Evolutionary conservation across 192 early-diverging fungal genomes (phyloP).

Genomic region (Kickxella alabastrina): DNA sequence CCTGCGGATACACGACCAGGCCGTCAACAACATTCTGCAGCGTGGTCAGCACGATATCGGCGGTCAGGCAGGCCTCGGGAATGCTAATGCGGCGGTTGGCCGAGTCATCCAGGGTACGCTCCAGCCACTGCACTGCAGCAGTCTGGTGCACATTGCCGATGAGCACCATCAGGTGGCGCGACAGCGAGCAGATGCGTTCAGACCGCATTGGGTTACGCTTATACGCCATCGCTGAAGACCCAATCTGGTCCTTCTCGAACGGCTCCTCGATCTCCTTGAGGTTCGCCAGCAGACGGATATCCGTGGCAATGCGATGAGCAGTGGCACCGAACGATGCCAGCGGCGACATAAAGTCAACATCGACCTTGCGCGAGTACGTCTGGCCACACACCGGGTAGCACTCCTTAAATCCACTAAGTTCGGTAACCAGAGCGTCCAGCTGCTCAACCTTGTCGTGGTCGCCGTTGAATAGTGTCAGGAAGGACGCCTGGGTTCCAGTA

Average conservation of each 20-base stretch:
- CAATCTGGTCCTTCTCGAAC: conserved; percentile 99
- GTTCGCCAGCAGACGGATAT: conserved; percentile 91
- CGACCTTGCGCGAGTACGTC: conserved; percentile 98
- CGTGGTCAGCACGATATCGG: conserved; percentile 92
- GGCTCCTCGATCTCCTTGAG: conserved; percentile 99
- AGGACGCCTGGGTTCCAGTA: conserved; percentile 97
- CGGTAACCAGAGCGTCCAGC: conserved; percentile 86
- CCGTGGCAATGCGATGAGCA: conserved; percentile 95
- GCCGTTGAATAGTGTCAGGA: conserved; percentile 91
- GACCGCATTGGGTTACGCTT: conserved; percentile 99
- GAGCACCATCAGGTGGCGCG: conserved; percentile 92
- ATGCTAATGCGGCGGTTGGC: conserved; percentile 94
- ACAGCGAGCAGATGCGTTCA: conserved; percentile 93
- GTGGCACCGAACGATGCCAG: conserved; percentile 91
- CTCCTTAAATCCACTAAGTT: conserved; percentile 77
- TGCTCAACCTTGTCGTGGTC: conserved; percentile 91
- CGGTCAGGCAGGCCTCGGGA: conserved; percentile 94
- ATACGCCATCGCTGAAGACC: conserved; percentile 98
- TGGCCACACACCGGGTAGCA: conserved; percentile 93
- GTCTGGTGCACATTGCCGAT: conserved; percentile 84
- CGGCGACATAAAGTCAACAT: conserved; percentile 82
- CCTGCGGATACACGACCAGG: conserved; percentile 94
- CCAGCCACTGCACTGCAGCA: conserved; percentile 92
- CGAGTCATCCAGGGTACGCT: conserved; percentile 95
- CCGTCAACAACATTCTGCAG: conserved; percentile 97